Evolutionary conservation across 2,329 filamentous ascomycete species (phyloP).

Genomic region (Fonsecaea nubica): DNA sequence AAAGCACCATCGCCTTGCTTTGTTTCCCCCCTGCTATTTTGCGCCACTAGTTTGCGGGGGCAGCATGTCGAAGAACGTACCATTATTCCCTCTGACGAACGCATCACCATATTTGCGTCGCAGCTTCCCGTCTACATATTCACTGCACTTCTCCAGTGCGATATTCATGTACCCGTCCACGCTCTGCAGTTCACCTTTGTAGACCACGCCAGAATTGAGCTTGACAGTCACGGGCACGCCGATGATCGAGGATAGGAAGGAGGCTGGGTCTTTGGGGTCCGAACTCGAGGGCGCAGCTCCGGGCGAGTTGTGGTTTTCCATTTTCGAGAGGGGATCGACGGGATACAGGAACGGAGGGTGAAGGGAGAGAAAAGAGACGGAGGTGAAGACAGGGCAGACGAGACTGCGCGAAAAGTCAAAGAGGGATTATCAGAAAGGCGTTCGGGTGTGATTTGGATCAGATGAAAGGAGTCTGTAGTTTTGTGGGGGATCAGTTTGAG

Average conservation of each 20-base stretch:
- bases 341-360: not conserved
- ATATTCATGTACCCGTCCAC: constrained; percentile 99
- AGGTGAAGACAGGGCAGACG: not conserved
- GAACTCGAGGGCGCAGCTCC: constrained; percentile 3
- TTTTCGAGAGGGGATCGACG: not conserved
- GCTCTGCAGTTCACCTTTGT: constrained; percentile 95
- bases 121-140: constrained; percentile 85
- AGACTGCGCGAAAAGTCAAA: not conserved
- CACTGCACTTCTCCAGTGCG: constrained; percentile 91
- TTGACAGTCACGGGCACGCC: constrained; percentile 94
- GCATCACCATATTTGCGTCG: constrained; percentile 88
- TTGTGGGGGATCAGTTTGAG: not conserved
- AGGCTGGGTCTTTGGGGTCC: constrained; percentile 77
- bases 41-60: not conserved
- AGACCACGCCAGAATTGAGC: constrained; percentile 97
- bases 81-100: constrained; percentile 95
- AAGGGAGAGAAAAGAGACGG: not conserved
- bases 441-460: not conserved
- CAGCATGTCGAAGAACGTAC: constrained; percentile 54
- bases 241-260: constrained; percentile 93
- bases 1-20: not conserved
- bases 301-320: constrained; percentile 30
- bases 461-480: not conserved
- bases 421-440: not conserved
- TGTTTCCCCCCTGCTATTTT: not conserved